Conservation (phyloP, 352 stramenopile species). For the Phytopythium mirpurense region DNA sequence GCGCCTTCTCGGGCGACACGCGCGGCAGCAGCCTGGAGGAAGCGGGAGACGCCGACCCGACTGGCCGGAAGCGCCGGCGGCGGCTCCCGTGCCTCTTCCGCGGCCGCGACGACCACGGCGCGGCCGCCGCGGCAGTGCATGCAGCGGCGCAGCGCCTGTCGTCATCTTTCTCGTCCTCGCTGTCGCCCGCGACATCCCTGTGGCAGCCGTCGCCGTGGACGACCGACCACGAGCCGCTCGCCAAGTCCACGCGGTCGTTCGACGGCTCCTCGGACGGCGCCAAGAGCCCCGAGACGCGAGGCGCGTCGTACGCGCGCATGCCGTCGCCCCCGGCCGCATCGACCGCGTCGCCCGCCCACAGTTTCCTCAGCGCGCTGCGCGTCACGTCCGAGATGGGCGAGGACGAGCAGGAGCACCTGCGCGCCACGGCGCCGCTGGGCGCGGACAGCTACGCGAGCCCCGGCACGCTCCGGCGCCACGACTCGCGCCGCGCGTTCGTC, state of each 20-base stretch:
- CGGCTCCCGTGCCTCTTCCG: background rate
- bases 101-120: background rate
- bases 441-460: slow-evolving; percentile 1
- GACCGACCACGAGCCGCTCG: background rate
- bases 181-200: slow-evolving; percentile 2
- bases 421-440: slow-evolving; percentile 1
- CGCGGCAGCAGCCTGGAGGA: slow-evolving; percentile 1
- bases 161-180: background rate
- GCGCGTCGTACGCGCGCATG: slow-evolving; percentile 2
- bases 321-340: background rate
- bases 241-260: background rate
- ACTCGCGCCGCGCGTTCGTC: background rate
- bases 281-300: slow-evolving; percentile 1
- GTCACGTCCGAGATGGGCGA: slow-evolving; percentile 4
- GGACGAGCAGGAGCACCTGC: background rate
- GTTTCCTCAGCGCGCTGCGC: slow-evolving; percentile 4
- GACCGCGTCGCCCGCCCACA: background rate
- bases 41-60: background rate
- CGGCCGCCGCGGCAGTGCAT: background rate
- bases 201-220: slow-evolving; percentile 1
- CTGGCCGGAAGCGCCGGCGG: too few relatives aligned
- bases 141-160: slow-evolving; percentile 1
- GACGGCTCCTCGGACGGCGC: background rate
- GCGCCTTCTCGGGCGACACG: background rate
- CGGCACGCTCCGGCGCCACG: background rate